Evolutionary conservation across 208 protist genomes (phyloP), one percentile per base, ranked within the genome.

Genomic region (Tritrichomonas foetus): DNA sequence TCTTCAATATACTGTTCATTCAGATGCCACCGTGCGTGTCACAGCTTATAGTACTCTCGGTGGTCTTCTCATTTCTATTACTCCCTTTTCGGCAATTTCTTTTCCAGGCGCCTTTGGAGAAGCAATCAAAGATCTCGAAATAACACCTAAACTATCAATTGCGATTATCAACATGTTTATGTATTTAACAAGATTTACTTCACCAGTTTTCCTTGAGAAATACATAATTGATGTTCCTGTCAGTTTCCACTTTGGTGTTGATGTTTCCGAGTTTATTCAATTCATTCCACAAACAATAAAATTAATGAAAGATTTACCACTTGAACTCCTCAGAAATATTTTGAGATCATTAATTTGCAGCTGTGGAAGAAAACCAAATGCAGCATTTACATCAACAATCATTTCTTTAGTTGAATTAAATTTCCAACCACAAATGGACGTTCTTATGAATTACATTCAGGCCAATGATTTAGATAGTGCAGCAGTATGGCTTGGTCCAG

Each of bases 361-460:
- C 11, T 89, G 78, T 49, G 78, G 78, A 39, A 89, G 47, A 89
- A 89, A 89, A 20, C 78, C 78, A 57, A 89, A 57, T 39, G 41
- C 47, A 1, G 78, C 78, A 36, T 89, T 89, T 50, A 47, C 47
- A 39, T 89, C 78, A 36, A 47, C 41, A 3, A 33, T 89, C 16
- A 20, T 39, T 20, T 33, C 16, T 61, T 30, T 89, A 16, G 47
- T 89, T 41, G 20, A n/a, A 11, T 57, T 44, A 13, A 47, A 89
- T 33, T 11, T 25, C 8, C 25, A 53, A n/a, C 47, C 33, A 89
- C 47, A 53, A 89, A 27, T 89, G 30, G 39, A 57, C 20, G 25
- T 89, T 27, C 16, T 89, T 39, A 14, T 57, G 0, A 16, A 89
- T n/a, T 89, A 47, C 30, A 89, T 89, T 16, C 0, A 89, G n/a